Base-by-base conservation (phyloP, 768 basidiomycete species). In the Boletus reticuloceps region DNA sequence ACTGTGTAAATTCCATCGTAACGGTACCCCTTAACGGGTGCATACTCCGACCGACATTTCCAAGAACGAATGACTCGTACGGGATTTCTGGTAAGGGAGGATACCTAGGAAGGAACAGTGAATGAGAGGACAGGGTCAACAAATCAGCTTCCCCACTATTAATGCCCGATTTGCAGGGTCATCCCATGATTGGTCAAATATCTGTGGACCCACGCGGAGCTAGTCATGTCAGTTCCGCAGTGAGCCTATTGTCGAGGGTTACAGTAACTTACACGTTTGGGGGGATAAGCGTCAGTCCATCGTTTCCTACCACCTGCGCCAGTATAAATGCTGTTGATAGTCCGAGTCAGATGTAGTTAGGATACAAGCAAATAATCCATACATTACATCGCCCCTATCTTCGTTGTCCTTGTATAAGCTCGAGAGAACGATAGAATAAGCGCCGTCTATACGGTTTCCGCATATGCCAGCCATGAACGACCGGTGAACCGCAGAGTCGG, bases 1-100 rank as follows among this genome's bases (percentile, higher is more conserved):
- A 71, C 58, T 36, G 27, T 69, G 49, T 71, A 71, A 3, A 71
- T 40, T 19, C 70, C 70, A 31, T 73, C 70, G 25, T 72, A 71
- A 3, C 70, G 71, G 34, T 61, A 63, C 10, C 68, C 69, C 2
- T 31, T 6, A 3, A 27, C 13, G 12, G 70, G 70, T 6, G 72
- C 64, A 55, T 68, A 71, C 41, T 53, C 51, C 11, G 72, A 71
- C 8, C 7, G 13, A 32, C 50, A 45, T 9, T 5, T 62, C 17
- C 5, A 56, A 9, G 70, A 67, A 17, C 70, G 62, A 36, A 71
- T 32, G 16, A 73, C 64, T n/a, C 70, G 60, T 9, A 71, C 50
- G 1, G 66, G 64, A 0, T 59, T 54, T 34, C 55, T 53, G 13
- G 62, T 67, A 0, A 39, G 13, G n/a, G 19, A 47, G 3, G 72